Evolutionary conservation across 2,329 filamentous ascomycete genomes (phyloP).

Genomic region (Tolypocladium ovalisporum): DNA sequence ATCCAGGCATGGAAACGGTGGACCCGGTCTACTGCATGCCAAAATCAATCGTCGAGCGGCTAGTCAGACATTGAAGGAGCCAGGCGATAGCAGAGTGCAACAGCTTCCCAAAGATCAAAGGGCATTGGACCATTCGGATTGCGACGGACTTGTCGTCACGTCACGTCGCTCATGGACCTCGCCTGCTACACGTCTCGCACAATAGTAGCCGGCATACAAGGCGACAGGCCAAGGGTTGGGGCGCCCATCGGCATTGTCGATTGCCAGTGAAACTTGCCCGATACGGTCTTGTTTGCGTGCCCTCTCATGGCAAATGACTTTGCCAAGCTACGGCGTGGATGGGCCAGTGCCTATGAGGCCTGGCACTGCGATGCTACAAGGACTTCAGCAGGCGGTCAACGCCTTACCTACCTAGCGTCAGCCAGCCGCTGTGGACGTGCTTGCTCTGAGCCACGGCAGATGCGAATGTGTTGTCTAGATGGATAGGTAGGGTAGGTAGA

Average conservation of each 20-base stretch:
- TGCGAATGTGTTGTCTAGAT: background rate
- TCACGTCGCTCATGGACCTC: background rate
- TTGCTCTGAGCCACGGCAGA: background rate
- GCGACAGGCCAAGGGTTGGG: constrained; percentile 43
- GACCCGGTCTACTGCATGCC: constrained; percentile 86
- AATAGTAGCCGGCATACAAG: constrained; percentile 58
- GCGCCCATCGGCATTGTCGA: constrained; percentile 15
- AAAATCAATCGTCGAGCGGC: constrained; percentile 49
- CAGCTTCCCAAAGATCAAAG: background rate
- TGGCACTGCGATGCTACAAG: background rate
- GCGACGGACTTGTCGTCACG: background rate
- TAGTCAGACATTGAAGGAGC: constrained; percentile 29
- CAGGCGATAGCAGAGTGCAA: background rate
- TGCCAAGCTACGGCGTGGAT: too few relatives aligned
- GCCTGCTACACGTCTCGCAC: constrained; percentile 35
- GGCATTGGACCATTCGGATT: background rate
- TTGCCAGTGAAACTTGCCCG: constrained; percentile 12
- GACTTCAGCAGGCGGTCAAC: background rate
- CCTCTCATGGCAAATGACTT: background rate
- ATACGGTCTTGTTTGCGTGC: constrained; percentile 15
- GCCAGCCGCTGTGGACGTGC: background rate
- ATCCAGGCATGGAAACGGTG: constrained; percentile 65
- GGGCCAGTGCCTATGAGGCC: background rate
- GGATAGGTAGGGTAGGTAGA: background rate
- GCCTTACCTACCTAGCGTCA: too few relatives aligned